phyloP scores from a whole-genome alignment of 75 land plant species.

The Cupressus sempervirens region DNA sequence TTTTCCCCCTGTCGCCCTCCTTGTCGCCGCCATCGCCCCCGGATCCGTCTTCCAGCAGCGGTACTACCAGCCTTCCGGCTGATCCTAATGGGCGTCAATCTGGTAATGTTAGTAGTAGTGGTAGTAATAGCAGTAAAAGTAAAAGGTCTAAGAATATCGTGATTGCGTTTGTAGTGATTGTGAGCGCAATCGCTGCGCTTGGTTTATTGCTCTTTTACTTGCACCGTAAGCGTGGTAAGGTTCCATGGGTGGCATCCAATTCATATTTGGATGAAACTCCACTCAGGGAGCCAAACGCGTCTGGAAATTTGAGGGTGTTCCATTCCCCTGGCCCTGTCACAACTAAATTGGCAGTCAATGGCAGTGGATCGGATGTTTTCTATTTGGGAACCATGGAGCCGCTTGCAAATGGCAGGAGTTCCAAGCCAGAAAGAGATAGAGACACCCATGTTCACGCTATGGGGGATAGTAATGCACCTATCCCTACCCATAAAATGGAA shows the following conservation, averaged over 20 bases:
- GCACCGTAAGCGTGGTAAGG: neutral
- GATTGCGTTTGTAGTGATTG: neutral
- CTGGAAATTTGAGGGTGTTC: conserved; percentile 2
- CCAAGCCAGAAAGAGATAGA: neutral
- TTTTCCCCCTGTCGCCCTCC: neutral
- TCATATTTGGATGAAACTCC: neutral
- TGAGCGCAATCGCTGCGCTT: neutral
- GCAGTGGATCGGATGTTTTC: conserved; percentile 2
- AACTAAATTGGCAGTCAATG: conserved; percentile 1
- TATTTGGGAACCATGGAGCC: conserved; percentile 10
- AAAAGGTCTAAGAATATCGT: neutral
- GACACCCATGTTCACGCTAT: neutral
- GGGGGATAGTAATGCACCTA: neutral
- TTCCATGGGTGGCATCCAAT: neutral
- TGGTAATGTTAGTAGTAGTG: neutral
- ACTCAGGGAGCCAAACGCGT: neutral
- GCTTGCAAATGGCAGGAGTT: conserved; percentile 4
- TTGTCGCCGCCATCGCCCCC: conserved; percentile 1
- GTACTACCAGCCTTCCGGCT: neutral
- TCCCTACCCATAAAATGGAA: neutral
- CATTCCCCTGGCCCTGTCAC: neutral
- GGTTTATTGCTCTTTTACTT: conserved; percentile 2
- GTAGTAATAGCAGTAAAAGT: neutral
- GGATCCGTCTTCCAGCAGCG: neutral
- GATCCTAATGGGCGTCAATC: neutral